A percentile compares a stretch with the other conserved stretches of the same genome.
Evolutionary conservation across 2,329 filamentous ascomycete species (phyloP).

Genomic region (Xylariales sp.): DNA sequence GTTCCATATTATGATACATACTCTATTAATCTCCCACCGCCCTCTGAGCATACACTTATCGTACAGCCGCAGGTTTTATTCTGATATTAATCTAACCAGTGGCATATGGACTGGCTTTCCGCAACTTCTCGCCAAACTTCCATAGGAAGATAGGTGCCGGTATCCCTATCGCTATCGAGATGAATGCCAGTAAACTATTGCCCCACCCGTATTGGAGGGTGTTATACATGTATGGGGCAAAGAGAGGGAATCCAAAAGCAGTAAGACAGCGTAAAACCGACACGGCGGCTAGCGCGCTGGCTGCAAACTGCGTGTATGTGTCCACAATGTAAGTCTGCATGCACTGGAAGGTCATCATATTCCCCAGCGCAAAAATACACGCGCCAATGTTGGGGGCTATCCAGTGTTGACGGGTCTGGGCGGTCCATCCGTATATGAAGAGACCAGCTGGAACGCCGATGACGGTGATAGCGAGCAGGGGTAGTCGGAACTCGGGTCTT

Average conservation of each 20-base stretch:
- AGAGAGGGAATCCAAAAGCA: background rate
- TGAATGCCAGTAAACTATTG: slow-evolving; percentile 36
- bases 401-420: background rate
- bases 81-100: no score
- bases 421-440: slow-evolving; percentile 1
- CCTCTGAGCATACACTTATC: no score
- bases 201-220: slow-evolving; percentile 36
- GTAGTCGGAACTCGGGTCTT: slow-evolving; percentile 32
- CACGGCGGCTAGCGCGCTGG: background rate
- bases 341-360: background rate
- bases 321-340: background rate
- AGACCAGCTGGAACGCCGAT: slow-evolving; percentile 13
- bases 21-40: no score
- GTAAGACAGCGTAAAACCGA: background rate
- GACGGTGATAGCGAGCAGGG: slow-evolving; percentile 27
- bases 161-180: slow-evolving; percentile 34
- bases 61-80: no score
- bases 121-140: slow-evolving; percentile 34
- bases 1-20: no score
- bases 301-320: background rate
- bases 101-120: no score
- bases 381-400: background rate
- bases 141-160: slow-evolving; percentile 40
- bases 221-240: slow-evolving; percentile 25
- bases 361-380: background rate